These are phyloP conservation scores for Phlyctochytrium planicorne DNA, from an alignment of 192 early-diverging fungal species.

Conservation along the genomic window DNA sequence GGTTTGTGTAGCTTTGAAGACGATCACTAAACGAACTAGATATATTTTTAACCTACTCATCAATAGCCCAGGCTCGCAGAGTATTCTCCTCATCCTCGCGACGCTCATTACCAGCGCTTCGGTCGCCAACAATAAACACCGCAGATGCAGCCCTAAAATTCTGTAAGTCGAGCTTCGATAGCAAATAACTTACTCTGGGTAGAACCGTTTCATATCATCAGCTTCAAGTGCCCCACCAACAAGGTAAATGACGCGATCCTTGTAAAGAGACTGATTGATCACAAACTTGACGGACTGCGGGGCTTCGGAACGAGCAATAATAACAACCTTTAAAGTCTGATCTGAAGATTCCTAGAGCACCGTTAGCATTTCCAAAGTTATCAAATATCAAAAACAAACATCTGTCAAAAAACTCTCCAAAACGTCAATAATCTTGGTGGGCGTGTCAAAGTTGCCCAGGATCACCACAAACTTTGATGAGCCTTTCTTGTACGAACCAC, in stretches of 20 bases:
- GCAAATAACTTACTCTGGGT: constrained; percentile 19
- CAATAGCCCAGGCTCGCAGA: constrained; percentile 64
- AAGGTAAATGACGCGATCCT: constrained; percentile 34
- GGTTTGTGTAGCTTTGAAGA: too few species aligned
- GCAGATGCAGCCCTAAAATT: constrained; percentile 32
- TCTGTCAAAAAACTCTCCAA: constrained; percentile 29
- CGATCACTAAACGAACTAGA: too few species aligned
- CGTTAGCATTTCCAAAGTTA: neutral
- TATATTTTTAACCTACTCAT: constrained; percentile 55
- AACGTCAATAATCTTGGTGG: constrained; percentile 17
- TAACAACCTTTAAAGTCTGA: constrained; percentile 23
- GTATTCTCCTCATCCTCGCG: constrained; percentile 72
- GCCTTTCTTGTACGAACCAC: constrained; percentile 29
- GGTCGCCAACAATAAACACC: constrained; percentile 43
- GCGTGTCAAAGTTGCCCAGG: constrained; percentile 26
- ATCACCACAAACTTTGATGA: constrained; percentile 33
- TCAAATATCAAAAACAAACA: neutral
- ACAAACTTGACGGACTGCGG: constrained; percentile 21
- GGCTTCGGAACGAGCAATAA: constrained; percentile 29
- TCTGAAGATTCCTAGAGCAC: neutral
- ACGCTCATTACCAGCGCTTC: constrained; percentile 43
- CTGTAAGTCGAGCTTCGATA: neutral
- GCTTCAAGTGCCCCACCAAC: constrained; percentile 37
- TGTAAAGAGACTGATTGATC: constrained; percentile 24
- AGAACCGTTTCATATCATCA: constrained; percentile 33